Conservation (phyloP, 169 alveolate species). For the Eimeria brunetti region DNA sequence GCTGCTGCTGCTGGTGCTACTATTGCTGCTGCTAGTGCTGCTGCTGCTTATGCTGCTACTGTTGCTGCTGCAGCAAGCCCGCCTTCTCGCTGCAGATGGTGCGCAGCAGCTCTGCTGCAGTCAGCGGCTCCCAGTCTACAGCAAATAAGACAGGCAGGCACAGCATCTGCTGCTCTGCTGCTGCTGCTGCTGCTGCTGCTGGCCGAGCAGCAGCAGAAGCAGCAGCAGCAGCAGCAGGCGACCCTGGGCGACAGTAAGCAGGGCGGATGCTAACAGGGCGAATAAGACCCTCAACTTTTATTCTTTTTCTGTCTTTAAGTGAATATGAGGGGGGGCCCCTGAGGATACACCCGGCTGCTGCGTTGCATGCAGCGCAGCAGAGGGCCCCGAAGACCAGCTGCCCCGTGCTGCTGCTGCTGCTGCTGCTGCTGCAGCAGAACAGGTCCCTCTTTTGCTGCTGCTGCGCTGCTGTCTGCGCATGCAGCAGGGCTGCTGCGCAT, state of each 20-base stretch:
- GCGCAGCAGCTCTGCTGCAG: conserved; percentile 5
- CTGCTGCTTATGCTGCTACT: background rate
- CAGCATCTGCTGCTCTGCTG: conserved; percentile 13
- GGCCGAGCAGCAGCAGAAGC: conserved; percentile 15
- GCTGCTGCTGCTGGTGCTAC: conserved; percentile 6
- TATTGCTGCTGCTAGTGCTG: background rate
- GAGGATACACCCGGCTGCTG: conserved; percentile 20
- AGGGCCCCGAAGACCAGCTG: background rate
- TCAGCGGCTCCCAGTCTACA: conserved; percentile 9
- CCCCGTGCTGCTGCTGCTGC: background rate
- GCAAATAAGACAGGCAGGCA: conserved; percentile 28
- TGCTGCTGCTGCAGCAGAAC: conserved; percentile 2
- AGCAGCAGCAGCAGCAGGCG: background rate
- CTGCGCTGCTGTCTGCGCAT: conserved; percentile 31
- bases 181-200: background rate
- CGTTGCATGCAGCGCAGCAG: conserved; percentile 50
- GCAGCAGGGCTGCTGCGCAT: conserved; percentile 24
- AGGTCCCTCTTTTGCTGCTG: background rate
- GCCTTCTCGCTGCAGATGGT: background rate
- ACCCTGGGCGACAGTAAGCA: background rate
- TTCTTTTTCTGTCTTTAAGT: background rate
- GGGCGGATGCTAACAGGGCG: conserved; percentile 19
- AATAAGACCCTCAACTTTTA: background rate
- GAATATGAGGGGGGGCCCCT: background rate
- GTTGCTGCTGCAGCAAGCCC: conserved; percentile 27